A percentile compares a stretch with the other conserved stretches of the same genome.
Evolutionary conservation across 768 basidiomycete species (phyloP).

Genomic region (Boletales sp.): DNA sequence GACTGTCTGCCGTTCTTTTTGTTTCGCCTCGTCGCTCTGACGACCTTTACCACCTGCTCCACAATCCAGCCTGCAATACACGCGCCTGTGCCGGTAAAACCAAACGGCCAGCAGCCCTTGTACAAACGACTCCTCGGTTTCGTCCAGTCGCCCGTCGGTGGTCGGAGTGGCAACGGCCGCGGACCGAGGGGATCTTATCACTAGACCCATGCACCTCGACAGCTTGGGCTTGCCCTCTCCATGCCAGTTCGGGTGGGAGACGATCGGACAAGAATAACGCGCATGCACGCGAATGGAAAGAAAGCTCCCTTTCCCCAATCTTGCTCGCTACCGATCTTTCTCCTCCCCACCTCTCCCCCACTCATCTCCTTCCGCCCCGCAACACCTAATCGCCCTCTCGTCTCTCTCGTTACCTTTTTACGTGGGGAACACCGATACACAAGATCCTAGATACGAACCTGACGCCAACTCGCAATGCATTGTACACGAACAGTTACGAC

Average conservation of each 20-base stretch:
- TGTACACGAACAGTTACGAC: conserved; percentile 24
- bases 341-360: conserved; percentile 7
- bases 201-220: conserved; percentile 8
- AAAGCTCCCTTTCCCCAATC: neutral
- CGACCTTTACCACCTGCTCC: neutral
- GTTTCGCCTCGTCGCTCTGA: neutral
- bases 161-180: conserved; percentile 23
- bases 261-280: neutral
- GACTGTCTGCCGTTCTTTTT: conserved; percentile 6
- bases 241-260: neutral
- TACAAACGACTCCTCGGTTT: conserved; percentile 31
- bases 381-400: neutral
- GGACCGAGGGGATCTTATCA: conserved; percentile 25
- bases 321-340: conserved; percentile 10
- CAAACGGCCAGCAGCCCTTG: conserved; percentile 26
- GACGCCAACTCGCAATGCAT: conserved; percentile 27
- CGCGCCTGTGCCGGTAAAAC: conserved; percentile 27
- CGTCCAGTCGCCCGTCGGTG: conserved; percentile 21
- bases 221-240: neutral
- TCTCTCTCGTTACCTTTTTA: conserved; percentile 1
- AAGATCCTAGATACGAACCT: conserved; percentile 18
- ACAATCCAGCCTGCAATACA: conserved; percentile 24
- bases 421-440: neutral
- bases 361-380: conserved; percentile 3
- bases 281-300: neutral